Evolutionary conservation across 164 flowering plant species (phyloP).

Genomic region (Chloranthus sessilifolius): DNA sequence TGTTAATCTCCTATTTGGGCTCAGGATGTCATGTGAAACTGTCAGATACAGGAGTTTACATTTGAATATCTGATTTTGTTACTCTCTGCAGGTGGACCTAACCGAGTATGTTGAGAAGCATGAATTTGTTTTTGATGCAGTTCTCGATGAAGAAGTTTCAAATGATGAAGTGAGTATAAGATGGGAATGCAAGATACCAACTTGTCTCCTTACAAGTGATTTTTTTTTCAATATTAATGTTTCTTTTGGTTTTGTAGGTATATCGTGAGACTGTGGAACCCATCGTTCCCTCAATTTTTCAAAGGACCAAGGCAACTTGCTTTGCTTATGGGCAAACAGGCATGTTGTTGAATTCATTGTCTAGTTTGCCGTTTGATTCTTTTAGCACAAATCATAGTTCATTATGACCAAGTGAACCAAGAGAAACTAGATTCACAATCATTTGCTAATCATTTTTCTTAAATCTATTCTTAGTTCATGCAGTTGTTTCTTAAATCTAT

Average conservation of each 20-base stretch:
- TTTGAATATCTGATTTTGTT: slow-evolving; percentile 1
- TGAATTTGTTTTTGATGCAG: slow-evolving; percentile 94
- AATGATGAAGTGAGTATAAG: slow-evolving; percentile 77
- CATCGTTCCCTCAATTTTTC: slow-evolving; percentile 80
- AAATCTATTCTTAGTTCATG: no score
- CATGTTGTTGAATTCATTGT: slow-evolving; percentile 13
- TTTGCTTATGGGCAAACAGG: slow-evolving; percentile 99
- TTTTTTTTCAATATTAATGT: slow-evolving; percentile 3
- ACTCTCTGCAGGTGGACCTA: slow-evolving; percentile 71
- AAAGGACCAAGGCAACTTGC: slow-evolving; percentile 91
- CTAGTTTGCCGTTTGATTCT: neutral
- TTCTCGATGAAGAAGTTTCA: slow-evolving; percentile 74
- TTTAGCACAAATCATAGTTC: no score
- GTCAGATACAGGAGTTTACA: no score
- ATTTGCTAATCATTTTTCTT: no score
- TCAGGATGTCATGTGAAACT: no score
- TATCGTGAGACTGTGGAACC: slow-evolving; percentile 88
- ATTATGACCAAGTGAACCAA: no score
- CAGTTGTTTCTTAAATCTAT: no score
- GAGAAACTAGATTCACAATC: no score
- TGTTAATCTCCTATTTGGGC: no score
- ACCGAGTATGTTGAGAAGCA: slow-evolving; percentile 91
- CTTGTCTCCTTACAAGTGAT: neutral
- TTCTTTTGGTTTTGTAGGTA: slow-evolving; percentile 39
- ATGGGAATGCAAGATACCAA: neutral